Percentiles rank a stretch among this genome's conserved stretches.
Evolutionary conservation across 371 early-diverging fungal genomes (phyloP).

Genomic region (Batkoa obscura): DNA sequence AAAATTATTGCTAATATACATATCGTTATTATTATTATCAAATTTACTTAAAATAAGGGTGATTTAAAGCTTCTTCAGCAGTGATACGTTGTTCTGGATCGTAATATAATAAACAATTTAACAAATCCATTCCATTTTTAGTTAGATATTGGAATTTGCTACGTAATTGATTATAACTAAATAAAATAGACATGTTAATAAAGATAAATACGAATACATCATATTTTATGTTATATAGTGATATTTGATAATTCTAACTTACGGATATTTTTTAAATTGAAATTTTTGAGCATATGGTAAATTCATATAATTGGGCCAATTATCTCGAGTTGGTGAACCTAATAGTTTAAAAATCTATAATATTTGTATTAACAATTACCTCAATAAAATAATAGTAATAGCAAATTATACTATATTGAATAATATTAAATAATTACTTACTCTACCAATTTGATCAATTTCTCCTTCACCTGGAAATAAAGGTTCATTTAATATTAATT

Average conservation of each 20-base stretch:
- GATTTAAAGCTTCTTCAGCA: conserved; percentile 53
- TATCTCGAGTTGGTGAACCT: conserved; percentile 43
- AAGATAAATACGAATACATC: no score
- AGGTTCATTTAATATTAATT: conserved; percentile 54
- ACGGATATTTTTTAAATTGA: conserved; percentile 34
- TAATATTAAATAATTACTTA: conserved; percentile 12
- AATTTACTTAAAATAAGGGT: conserved; percentile 55
- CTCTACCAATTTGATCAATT: conserved; percentile 58
- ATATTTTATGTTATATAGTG: no score
- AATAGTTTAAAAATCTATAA: conserved; percentile 44
- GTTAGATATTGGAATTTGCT: conserved; percentile 45
- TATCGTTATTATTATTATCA: no score
- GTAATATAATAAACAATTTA: conserved; percentile 49
- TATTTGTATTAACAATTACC: no score
- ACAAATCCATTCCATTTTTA: conserved; percentile 53
- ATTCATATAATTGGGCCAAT: conserved; percentile 52
- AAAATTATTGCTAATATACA: no score
- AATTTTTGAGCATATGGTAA: conserved; percentile 53
- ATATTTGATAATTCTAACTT: conserved; percentile 3
- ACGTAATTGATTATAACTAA: conserved; percentile 26
- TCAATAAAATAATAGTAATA: neutral
- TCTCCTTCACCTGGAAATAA: conserved; percentile 57
- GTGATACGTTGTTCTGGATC: conserved; percentile 59
- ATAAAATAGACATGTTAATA: neutral
- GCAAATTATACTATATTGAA: neutral